These are phyloP conservation scores for Colletotrichum limetticola DNA, from an alignment of 2,329 filamentous ascomycete species.

Conservation along the genomic window DNA sequence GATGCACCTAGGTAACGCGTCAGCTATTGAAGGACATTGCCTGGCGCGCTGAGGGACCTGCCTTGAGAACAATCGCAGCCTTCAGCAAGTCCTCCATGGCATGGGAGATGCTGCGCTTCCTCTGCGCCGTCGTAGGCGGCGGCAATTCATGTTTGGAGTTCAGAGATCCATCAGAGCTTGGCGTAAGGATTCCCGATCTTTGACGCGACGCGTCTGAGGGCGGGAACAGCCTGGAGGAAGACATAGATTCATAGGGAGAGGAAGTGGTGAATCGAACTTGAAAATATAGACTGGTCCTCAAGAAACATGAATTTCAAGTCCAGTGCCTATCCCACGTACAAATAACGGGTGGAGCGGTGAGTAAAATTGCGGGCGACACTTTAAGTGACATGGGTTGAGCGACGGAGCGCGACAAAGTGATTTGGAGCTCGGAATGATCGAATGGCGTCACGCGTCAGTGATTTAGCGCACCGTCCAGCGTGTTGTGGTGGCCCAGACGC, in stretches of 20 bases:
- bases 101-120: constrained; percentile 48
- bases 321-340: neutral
- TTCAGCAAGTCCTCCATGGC: constrained; percentile 64
- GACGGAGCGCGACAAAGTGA: constrained; percentile 10
- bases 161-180: constrained; percentile 51
- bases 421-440: neutral
- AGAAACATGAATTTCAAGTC: neutral
- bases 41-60: constrained; percentile 39
- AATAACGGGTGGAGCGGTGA: neutral
- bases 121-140: constrained; percentile 45
- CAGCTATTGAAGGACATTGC: constrained; percentile 20
- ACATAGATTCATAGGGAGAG: constrained; percentile 34
- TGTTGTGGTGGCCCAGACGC: neutral
- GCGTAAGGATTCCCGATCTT: constrained; percentile 52
- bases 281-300: neutral
- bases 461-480: constrained; percentile 19
- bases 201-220: constrained; percentile 62
- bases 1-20: constrained; percentile 61
- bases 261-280: neutral
- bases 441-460: constrained; percentile 25
- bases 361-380: constrained; percentile 5
- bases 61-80: constrained; percentile 63
- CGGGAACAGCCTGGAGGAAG: constrained; percentile 27
- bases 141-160: constrained; percentile 46
- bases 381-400: constrained; percentile 1